Evolutionary conservation across 1,284 basidiomycete species (phyloP), one percentile per base, ranked within the genome.

Genomic region (Gymnopus androsaceus): DNA sequence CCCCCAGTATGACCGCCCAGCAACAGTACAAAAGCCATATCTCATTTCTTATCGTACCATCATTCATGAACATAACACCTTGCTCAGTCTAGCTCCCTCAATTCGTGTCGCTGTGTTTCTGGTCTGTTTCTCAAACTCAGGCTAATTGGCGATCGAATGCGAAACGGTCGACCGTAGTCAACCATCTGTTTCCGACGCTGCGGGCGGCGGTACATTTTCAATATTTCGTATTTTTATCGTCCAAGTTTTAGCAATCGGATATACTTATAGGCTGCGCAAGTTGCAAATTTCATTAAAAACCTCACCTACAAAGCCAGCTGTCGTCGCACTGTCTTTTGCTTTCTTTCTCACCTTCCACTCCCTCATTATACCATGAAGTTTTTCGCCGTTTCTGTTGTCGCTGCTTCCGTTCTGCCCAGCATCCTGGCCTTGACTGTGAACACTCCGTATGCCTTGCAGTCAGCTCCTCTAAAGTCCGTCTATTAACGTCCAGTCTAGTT

Each of bases 401-500:
- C 84, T 59, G 66, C 75, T 46, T 75, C 81, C 47, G 62, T 79
- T 56, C 60, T 79, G 40, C 77, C 82, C 36, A 70, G 72, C 59
- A 71, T 76, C 51, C 47, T 78, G n/a, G 81, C 71, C 5, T 67
- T 87, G 62, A 83, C 75, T 28, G 74, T 92, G 68, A 83, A 88
- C 69, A 88, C 89, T 7, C 85, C 90, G 87, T 90, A 62, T 61
- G 85, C 76, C 19, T 28, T 54, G n/a, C n/a, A n/a, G n/a, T 27
- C 27, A 54, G 19, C 25, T 52, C 27, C 51, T 12, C 14, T 50
- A 54, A 56, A 57, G 14, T 9, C 36, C 1, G 34, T n/a, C 28
- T 12, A 23, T 19, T 9, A 41, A 59, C 50, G 55, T 33, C 15
- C 27, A 31, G 0, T 46, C 31, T 19, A 76, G 81, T 36, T 0